Conservation (phyloP, 2,329 filamentous ascomycete species). For the Ophiosphaerella narmari region DNA sequence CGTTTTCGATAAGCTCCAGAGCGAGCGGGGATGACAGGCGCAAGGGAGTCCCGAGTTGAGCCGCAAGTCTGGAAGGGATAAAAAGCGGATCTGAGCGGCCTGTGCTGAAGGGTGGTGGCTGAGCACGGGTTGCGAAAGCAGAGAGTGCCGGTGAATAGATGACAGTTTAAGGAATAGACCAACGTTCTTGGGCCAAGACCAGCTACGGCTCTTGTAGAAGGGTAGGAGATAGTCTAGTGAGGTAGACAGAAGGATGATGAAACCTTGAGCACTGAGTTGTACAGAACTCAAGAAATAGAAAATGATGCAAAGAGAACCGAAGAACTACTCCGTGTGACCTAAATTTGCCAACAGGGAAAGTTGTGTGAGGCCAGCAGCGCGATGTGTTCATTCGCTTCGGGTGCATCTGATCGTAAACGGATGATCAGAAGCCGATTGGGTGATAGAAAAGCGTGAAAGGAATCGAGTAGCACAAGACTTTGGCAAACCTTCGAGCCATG, state of each 20-base stretch:
- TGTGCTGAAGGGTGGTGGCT: too few relatives aligned
- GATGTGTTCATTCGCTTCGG: neutral
- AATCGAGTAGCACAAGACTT: neutral
- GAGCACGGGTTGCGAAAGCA: too few relatives aligned
- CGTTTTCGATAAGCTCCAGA: neutral
- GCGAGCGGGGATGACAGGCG: neutral
- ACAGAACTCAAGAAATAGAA: conserved; percentile 10
- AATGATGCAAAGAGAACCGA: conserved; percentile 5
- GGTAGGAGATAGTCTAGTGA: conserved; percentile 3
- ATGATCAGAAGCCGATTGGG: neutral
- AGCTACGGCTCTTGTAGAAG: neutral
- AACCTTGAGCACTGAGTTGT: conserved; percentile 7
- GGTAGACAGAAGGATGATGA: conserved; percentile 4
- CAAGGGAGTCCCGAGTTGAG: neutral
- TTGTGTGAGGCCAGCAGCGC: neutral
- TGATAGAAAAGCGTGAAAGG: neutral
- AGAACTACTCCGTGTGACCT: conserved; percentile 6
- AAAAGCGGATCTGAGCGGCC: too few relatives aligned
- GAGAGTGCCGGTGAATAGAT: too few relatives aligned
- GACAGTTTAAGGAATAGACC: neutral
- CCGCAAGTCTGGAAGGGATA: too few relatives aligned
- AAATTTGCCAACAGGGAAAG: neutral
- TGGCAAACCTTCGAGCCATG: conserved; percentile 3
- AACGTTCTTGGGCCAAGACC: neutral
- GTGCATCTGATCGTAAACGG: neutral